Conservation (phyloP, 2,329 filamentous ascomycete genomes). For the Ceratocystis diversiconidia region DNA sequence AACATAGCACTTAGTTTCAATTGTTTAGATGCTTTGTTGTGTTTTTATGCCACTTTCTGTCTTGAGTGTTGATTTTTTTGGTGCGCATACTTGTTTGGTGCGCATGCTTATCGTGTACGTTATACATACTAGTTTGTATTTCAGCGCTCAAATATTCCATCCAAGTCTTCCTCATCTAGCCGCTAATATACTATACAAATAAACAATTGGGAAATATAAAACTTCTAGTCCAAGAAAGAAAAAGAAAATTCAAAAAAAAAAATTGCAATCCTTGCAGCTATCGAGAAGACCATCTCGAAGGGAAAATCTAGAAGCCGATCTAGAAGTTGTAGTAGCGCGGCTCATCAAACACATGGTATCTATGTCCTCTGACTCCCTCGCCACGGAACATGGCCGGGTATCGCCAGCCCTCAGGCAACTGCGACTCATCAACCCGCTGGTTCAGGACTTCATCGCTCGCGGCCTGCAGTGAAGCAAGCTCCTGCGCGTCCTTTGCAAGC, state of each 20-base stretch:
- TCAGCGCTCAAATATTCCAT: neutral
- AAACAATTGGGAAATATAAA: neutral
- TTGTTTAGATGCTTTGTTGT: too few relatives aligned
- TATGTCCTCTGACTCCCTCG: conserved; percentile 72
- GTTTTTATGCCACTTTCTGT: too few relatives aligned
- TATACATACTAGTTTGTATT: neutral
- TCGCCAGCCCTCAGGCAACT: conserved; percentile 61
- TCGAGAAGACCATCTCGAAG: too few relatives aligned
- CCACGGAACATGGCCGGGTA: conserved; percentile 80
- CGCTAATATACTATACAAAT: neutral
- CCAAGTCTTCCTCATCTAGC: neutral
- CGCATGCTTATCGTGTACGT: too few relatives aligned
- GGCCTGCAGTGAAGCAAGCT: conserved; percentile 32
- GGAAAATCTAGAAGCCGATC: neutral
- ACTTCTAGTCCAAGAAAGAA: conserved; percentile 22
- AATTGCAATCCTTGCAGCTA: too few relatives aligned
- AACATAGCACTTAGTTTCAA: too few relatives aligned
- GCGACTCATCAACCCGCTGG: conserved; percentile 47
- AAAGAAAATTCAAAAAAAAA: too few relatives aligned
- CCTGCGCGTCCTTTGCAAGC: conserved; percentile 51
- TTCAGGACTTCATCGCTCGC: conserved; percentile 41
- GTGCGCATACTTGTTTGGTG: too few relatives aligned
- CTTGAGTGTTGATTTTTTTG: too few relatives aligned
- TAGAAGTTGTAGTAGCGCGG: conserved; percentile 51
- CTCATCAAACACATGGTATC: conserved; percentile 91